Base-by-base conservation (phyloP, 2,329 filamentous ascomycete genomes). In the Fusarium oligoseptatum region DNA sequence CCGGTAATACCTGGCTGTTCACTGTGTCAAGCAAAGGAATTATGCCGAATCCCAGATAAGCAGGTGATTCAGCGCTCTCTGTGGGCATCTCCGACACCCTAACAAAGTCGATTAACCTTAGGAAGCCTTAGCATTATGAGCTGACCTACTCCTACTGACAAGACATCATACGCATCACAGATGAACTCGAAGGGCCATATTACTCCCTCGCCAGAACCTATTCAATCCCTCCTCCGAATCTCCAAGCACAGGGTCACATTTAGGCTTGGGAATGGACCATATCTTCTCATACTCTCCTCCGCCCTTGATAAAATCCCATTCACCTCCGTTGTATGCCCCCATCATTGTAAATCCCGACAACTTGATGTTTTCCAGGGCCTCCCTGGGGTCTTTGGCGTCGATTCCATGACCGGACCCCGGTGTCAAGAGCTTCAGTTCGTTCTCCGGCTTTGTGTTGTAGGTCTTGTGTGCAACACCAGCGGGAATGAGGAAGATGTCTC, bases 401-500 rank as follows among this genome's bases (percentile, higher is more conserved):
- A 84, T 82, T 1, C 78, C 79, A 72, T 83, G 82, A 3, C 80
- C 83, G 36, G 84, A 80, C 0, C 86, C 85, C 0, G 88, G 87
- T 34, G 85, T 85, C 62, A 88, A 70, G 27, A 88, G 64, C 52
- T 72, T 64, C 39, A 80, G 74, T 12, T 71, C 76, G 0, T 77
- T 80, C 11, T 73, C 73, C 0, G 87, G 86, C 9, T 62, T 76
- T 0, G 87, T 82, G 36, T 86, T 73, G 70, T 84, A 85, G 0
- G 87, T 89, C 80, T 90, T 90, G 74, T 91, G 89, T 14, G 87
- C 84, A 1, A 88, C 84, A 0, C 89, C 89, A 0, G 88, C 87
- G 0, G 90, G 90, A 3, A 91, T 82, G 17, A 91, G 81, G 70
- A 92, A 91, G 0, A 91, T 88, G 74, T 92, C 90, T 3, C 90